These are phyloP conservation scores for Candida glucosophila DNA, from an alignment of 1,139 yeast genomes.

Conservation along the genomic window DNA sequence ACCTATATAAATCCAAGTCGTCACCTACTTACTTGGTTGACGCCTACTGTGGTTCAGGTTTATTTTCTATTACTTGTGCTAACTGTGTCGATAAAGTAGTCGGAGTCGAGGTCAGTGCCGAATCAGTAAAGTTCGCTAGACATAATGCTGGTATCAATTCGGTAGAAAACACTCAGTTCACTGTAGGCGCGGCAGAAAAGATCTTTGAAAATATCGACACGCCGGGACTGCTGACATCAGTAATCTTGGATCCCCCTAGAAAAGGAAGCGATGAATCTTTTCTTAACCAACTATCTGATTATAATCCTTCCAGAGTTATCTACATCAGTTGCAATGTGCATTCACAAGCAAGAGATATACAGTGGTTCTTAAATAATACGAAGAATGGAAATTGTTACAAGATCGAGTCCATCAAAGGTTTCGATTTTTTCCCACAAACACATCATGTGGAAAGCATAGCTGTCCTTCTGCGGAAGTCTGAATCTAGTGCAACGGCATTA, in stretches of 20 bases:
- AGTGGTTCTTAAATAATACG: constrained; percentile 67
- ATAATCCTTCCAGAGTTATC: constrained; percentile 77
- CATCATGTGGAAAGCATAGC: constrained; percentile 97
- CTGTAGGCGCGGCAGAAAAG: constrained; percentile 88
- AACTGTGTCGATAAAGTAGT: constrained; percentile 70
- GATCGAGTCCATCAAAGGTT: constrained; percentile 81
- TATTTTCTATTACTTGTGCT: constrained; percentile 83
- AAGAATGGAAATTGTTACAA: constrained; percentile 53
- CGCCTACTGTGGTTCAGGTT: constrained; percentile 96
- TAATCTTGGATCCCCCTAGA: constrained; percentile 93
- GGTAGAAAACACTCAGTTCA: constrained; percentile 69
- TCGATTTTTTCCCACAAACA: constrained; percentile 96
- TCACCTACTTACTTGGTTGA: constrained; percentile 68
- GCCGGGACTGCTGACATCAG: constrained; percentile 71
- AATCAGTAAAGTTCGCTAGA: constrained; percentile 81
- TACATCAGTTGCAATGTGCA: constrained; percentile 96
- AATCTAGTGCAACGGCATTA: neutral
- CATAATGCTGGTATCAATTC: constrained; percentile 71
- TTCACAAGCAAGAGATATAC: constrained; percentile 91
- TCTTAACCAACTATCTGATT: constrained; percentile 73
- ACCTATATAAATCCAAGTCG: constrained; percentile 41
- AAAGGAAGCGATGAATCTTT: constrained; percentile 92
- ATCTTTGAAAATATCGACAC: constrained; percentile 69
- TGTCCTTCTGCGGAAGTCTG: constrained; percentile 38
- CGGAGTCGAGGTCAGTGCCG: constrained; percentile 93